Conservation (phyloP, 2,329 filamentous ascomycete species). For the Hansfordia pulvinata region DNA sequence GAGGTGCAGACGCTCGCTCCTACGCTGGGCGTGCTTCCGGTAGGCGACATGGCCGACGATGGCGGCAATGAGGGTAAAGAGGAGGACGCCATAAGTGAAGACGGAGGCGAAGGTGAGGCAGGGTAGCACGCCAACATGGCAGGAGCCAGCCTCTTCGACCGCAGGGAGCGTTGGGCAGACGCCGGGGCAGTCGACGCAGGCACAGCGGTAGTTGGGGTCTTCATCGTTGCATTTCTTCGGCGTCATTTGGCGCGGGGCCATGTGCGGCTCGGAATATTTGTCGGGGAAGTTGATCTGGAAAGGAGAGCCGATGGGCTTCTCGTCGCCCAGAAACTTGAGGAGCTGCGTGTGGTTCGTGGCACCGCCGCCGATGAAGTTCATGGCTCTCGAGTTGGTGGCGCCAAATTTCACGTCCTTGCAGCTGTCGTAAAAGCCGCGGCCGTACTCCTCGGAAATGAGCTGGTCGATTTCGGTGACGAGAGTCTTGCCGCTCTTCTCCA, state of each 20-base stretch:
- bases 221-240: conserved; percentile 84
- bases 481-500: conserved; percentile 40
- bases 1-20: conserved; percentile 71
- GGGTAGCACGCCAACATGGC: conserved; percentile 75
- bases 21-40: conserved; percentile 57
- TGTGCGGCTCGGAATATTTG: conserved; percentile 48
- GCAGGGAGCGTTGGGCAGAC: conserved; percentile 74
- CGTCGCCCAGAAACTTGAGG: conserved; percentile 83
- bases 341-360: conserved; percentile 82
- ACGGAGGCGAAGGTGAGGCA: conserved; percentile 91
- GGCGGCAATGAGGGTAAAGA: conserved; percentile 52
- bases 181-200: conserved; percentile 81
- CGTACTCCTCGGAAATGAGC: conserved; percentile 72
- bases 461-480: conserved; percentile 84
- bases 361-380: conserved; percentile 90
- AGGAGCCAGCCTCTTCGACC: conserved; percentile 56
- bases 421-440: conserved; percentile 82
- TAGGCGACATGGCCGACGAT: conserved; percentile 66
- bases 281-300: conserved; percentile 94
- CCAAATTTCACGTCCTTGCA: conserved; percentile 99
- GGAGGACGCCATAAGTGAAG: conserved; percentile 64
- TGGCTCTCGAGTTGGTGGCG: conserved; percentile 82
- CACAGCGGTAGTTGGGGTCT: conserved; percentile 75
- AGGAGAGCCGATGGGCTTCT: conserved; percentile 81
- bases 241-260: conserved; percentile 57